Evolutionary conservation across 768 basidiomycete genomes (phyloP), one percentile per base, ranked within the genome.

Genomic region (Leccinum obscurum): DNA sequence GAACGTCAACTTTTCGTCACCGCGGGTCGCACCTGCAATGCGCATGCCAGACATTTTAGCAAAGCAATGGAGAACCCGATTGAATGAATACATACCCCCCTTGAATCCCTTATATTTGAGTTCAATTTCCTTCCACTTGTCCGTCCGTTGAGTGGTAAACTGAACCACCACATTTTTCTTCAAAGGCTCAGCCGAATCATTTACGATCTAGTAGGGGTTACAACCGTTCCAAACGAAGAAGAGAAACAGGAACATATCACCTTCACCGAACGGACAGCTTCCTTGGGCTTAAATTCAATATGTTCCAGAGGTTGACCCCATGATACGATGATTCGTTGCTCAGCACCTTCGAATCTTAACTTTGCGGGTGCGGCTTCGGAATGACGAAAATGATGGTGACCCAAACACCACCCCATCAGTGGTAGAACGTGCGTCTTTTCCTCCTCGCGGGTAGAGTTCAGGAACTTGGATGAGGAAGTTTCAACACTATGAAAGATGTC

Each of bases 391-490:
- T 50, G 52, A 20, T 64, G 65, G 3, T 57, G 59, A 39, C 73
- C 73, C 5, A 76, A 58, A 55, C 62, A 74, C 68, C 66, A 74
- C 5, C 71, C 75, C 9, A 48, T 14, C 35, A 74, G 55, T 39
- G 73, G 74, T 3, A 72, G 55, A 44, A 15, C 61, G 6, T 7
- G 39, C 0, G 2, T 41, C 2, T 15, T 56, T 32, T 66, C 64
- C 37, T 34, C 64, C 48, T 58, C 58, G 6, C 60, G 66, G 14
- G 35, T 0, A 32, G 70, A 58, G 50, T 73, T 65, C 22, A 54
- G 7, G 28, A 76, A 63, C 20, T 62, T 57, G 32, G 73, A 71
- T 2, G 73, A 71, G 15, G 71, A 76, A 10, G 68, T 75, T 44
- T 63, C 66, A 13, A 76, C 48, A 13, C 6, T 49, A 58, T 76